Percentiles rank a stretch among this genome's conserved stretches.
Conservation (phyloP, 2,329 filamentous ascomycete genomes). For the Stagonosporopsis chrysanthemi region DNA sequence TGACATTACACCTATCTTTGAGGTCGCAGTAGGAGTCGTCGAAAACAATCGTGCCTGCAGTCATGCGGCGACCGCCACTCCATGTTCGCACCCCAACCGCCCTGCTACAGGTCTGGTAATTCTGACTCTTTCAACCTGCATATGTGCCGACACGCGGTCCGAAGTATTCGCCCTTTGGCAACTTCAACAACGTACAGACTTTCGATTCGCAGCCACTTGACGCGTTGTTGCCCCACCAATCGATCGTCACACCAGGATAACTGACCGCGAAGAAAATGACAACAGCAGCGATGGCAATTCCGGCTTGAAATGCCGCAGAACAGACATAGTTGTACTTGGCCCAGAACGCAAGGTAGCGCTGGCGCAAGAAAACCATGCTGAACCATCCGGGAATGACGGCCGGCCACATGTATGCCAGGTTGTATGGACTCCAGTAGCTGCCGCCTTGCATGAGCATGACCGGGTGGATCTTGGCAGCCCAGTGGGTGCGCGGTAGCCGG, state of each 20-base stretch:
- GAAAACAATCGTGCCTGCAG: too few relatives aligned
- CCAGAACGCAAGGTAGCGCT: conserved; percentile 58
- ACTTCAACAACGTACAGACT: not conserved
- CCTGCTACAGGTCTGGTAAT: too few relatives aligned
- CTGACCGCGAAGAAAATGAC: conserved; percentile 64
- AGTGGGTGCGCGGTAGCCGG: not conserved
- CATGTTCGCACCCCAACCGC: too few relatives aligned
- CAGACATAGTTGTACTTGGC: conserved; percentile 64
- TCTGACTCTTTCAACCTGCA: not conserved
- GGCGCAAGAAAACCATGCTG: conserved; percentile 52
- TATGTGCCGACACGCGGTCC: not conserved
- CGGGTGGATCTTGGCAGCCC: conserved; percentile 38
- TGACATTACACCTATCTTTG: too few relatives aligned
- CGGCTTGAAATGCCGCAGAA: conserved; percentile 60
- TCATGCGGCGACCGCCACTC: too few relatives aligned
- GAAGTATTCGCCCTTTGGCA: conserved; percentile 1
- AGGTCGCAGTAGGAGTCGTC: too few relatives aligned
- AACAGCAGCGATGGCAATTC: conserved; percentile 60
- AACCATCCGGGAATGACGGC: conserved; percentile 52
- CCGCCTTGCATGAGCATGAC: conserved; percentile 18
- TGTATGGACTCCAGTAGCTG: conserved; percentile 47
- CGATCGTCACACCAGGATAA: conserved; percentile 53
- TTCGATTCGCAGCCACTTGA: not conserved
- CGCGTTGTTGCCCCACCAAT: conserved; percentile 46
- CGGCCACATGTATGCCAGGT: conserved; percentile 59